Conservation (phyloP, 2,329 filamentous ascomycete genomes). For the Grosmannia serpens region DNA sequence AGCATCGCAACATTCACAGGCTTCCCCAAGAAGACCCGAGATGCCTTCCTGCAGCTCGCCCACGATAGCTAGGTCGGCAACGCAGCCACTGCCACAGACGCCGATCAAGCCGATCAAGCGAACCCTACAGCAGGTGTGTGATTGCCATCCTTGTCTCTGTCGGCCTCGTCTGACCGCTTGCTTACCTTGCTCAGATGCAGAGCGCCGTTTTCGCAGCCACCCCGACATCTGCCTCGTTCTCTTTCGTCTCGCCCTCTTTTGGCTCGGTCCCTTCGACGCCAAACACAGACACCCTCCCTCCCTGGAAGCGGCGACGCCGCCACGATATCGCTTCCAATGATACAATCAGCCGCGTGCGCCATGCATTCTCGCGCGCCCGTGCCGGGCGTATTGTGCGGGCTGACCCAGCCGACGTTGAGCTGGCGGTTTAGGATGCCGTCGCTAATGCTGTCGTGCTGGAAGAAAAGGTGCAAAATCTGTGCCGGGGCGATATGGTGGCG, state of each 20-base stretch:
- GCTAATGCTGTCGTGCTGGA: neutral
- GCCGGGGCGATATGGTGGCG: neutral
- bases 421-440: slow-evolving; percentile 2
- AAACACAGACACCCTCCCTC: neutral
- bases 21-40: neutral
- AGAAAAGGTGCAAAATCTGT: neutral
- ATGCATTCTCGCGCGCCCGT: neutral
- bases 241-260: neutral
- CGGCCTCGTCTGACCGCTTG: neutral
- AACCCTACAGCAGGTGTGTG: neutral
- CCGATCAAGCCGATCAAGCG: neutral
- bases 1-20: neutral
- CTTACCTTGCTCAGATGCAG: neutral
- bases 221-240: neutral
- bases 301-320: neutral
- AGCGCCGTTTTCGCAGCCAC: neutral
- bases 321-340: neutral
- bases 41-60: neutral
- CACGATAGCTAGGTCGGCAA: neutral
- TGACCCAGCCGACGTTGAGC: neutral
- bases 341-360: neutral
- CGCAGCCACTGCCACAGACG: neutral
- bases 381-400: neutral
- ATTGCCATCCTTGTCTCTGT: neutral
- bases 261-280: neutral